A percentile compares a stretch with the other conserved stretches of the same genome.
Evolutionary conservation across 2,329 filamentous ascomycete genomes (phyloP).

Genomic region (Pestalotiopsis sp.): DNA sequence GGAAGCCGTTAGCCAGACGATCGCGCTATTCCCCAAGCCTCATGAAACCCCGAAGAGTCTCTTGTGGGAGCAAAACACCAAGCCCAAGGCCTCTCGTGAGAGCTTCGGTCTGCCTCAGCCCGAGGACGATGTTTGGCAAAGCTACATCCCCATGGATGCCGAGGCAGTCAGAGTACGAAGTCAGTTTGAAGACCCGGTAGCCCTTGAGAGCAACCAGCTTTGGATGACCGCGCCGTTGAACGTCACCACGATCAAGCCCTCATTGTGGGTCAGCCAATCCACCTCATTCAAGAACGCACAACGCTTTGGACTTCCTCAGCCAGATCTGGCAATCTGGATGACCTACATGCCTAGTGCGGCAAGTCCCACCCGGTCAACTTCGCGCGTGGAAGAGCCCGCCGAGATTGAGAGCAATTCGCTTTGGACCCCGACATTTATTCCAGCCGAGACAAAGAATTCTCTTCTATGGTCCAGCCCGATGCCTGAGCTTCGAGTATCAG

Average conservation of each 20-base stretch:
- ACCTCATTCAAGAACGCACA: neutral
- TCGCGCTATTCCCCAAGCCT: slow-evolving; percentile 27
- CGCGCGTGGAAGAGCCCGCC: slow-evolving; percentile 7
- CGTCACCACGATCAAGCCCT: neutral
- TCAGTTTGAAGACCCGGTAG: slow-evolving; percentile 27
- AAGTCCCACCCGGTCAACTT: neutral
- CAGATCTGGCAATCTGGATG: slow-evolving; percentile 12
- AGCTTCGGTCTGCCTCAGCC: slow-evolving; percentile 35
- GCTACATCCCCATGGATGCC: slow-evolving; percentile 30
- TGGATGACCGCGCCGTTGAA: slow-evolving; percentile 28
- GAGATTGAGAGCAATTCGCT: slow-evolving; percentile 11
- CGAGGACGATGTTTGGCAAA: slow-evolving; percentile 37
- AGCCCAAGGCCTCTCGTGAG: neutral
- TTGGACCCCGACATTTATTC: neutral
- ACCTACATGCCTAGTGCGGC: slow-evolving; percentile 3
- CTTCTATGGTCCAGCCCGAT: slow-evolving; percentile 18
- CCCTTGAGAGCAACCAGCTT: slow-evolving; percentile 39
- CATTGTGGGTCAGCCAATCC: slow-evolving; percentile 1
- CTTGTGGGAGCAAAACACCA: slow-evolving; percentile 24
- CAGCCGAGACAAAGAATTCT: neutral
- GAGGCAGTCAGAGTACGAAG: slow-evolving; percentile 30
- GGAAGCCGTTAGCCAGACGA: slow-evolving; percentile 24
- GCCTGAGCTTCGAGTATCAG: neutral
- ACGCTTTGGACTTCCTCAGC: slow-evolving; percentile 11
- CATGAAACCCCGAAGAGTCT: neutral